Conservation (phyloP, 2,329 filamentous ascomycete species). For the Juglanconis oblonga region DNA sequence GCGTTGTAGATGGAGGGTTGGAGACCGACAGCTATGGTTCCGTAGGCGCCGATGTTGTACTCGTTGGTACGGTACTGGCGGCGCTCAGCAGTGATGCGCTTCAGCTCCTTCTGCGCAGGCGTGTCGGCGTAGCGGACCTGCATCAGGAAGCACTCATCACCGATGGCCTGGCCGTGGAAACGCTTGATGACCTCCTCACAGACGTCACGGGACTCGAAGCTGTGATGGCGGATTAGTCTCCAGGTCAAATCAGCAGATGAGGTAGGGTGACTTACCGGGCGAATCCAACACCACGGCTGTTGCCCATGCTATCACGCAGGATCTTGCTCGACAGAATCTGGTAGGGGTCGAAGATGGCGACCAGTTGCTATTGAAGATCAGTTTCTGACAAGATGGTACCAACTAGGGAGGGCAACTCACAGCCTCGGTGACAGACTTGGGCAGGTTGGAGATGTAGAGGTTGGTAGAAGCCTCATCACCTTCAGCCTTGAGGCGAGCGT, state of each 20-base stretch:
- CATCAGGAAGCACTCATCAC: slow-evolving; percentile 76
- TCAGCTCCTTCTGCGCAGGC: slow-evolving; percentile 92
- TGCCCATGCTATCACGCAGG: slow-evolving; percentile 84
- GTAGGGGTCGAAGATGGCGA: slow-evolving; percentile 74
- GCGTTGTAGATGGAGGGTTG: slow-evolving; percentile 44
- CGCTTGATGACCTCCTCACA: slow-evolving; percentile 86
- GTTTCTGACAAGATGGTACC: slow-evolving; percentile 17
- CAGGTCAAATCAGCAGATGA: slow-evolving; percentile 23
- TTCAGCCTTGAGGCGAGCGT: slow-evolving; percentile 94
- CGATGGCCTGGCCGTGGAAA: slow-evolving; percentile 77
- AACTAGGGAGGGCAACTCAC: slow-evolving; percentile 47
- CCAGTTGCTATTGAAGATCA: slow-evolving; percentile 57
- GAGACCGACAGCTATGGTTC: slow-evolving; percentile 58
- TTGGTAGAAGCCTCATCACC: slow-evolving; percentile 89
- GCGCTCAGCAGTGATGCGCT: slow-evolving; percentile 91
- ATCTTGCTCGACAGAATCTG: slow-evolving; percentile 93
- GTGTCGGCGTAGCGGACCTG: slow-evolving; percentile 98
- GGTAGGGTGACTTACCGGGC: slow-evolving; percentile 66
- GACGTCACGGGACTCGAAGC: slow-evolving; percentile 84
- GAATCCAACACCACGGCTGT: slow-evolving; percentile 95
- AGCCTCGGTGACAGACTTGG: slow-evolving; percentile 86
- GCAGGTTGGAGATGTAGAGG: slow-evolving; percentile 95
- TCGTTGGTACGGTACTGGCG: slow-evolving; percentile 95
- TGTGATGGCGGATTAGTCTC: slow-evolving; percentile 34
- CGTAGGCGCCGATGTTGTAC: slow-evolving; percentile 76